phyloP scores from a whole-genome alignment of 2,329 filamentous ascomycete genomes.

The Alternaria atra region DNA sequence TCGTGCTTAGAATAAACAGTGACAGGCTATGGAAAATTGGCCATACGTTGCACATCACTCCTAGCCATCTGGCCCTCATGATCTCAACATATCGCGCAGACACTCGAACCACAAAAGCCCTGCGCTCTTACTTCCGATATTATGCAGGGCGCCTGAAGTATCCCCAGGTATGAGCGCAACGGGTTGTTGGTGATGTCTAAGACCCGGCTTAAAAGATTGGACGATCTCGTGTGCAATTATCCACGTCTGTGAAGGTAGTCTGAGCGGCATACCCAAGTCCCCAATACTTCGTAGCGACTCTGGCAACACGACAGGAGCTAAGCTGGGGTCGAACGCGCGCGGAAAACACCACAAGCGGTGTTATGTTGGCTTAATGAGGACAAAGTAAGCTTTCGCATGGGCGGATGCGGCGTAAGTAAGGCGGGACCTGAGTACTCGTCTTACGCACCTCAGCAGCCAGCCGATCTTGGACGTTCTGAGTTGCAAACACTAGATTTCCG shows the following conservation, averaged over 20 bases:
- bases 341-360: neutral
- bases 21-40: neutral
- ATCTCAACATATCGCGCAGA: neutral
- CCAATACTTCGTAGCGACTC: neutral
- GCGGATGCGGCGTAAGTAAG: neutral
- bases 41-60: neutral
- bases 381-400: neutral
- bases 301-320: neutral
- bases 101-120: neutral
- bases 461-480: neutral
- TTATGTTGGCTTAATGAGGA: neutral
- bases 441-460: neutral
- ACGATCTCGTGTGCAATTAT: neutral
- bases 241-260: neutral
- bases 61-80: neutral
- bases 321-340: neutral
- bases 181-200: neutral
- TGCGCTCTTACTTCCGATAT: neutral
- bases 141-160: neutral
- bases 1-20: neutral
- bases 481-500: neutral
- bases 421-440: neutral
- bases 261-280: neutral
- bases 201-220: neutral
- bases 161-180: neutral